Conservation (phyloP, 2,329 filamentous ascomycete species). For the Coniochaeta hoffmannii region DNA sequence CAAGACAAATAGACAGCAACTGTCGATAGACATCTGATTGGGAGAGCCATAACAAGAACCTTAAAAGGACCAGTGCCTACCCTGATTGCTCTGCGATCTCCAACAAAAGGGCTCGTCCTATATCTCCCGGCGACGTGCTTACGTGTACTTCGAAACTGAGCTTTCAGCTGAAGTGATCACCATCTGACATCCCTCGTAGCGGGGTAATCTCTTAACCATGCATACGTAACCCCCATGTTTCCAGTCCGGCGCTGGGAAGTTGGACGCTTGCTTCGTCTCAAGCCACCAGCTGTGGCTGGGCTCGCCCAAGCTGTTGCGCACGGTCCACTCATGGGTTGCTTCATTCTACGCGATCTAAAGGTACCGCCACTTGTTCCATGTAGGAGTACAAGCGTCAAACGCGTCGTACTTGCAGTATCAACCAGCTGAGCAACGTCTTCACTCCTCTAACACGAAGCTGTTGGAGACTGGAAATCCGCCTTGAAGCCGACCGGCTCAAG, state of each 20-base stretch:
- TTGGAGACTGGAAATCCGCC: background rate
- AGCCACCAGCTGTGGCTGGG: background rate
- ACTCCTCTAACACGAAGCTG: background rate
- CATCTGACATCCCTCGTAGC: background rate
- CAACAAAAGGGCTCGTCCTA: too few species aligned
- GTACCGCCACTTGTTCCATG: background rate
- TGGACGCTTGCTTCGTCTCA: background rate
- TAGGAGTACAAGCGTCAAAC: background rate
- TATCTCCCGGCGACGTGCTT: too few species aligned
- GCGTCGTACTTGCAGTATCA: background rate
- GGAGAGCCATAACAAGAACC: too few species aligned
- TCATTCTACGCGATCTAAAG: too few species aligned
- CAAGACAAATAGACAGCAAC: too few species aligned
- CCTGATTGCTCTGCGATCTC: too few species aligned
- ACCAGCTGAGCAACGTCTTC: background rate
- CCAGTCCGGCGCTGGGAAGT: background rate
- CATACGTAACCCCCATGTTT: background rate
- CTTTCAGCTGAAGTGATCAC: background rate
- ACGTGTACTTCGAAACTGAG: background rate
- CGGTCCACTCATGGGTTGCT: too few species aligned
- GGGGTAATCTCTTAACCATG: background rate
- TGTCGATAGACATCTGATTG: too few species aligned
- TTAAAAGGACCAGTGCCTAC: too few species aligned
- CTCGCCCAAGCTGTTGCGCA: background rate
- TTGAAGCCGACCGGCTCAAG: slow-evolving; percentile 4